Evolutionary conservation across 805 yeast genomes (phyloP), one percentile per base, ranked within the genome.

Genomic region (Yarrowia sp.): DNA sequence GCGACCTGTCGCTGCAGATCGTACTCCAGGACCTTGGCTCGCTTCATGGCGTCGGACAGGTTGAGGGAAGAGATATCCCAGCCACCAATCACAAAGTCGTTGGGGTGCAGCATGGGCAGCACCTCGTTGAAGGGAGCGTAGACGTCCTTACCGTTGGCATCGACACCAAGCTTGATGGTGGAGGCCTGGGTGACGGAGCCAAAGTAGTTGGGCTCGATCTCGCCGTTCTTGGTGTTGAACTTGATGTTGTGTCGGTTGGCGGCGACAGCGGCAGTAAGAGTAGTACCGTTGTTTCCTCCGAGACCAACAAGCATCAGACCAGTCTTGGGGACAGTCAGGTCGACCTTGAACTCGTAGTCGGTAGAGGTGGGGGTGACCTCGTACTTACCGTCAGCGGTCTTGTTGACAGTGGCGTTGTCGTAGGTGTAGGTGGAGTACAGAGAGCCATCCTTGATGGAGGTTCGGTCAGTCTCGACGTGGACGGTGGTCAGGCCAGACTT

Each of bases 271-370:
- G 93, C 92, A 64, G 92, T 84, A 69, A 93, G 82, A 13, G 98
- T 92, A 66, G 97, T 83, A 77, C 98, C 98, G 74, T 92, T 92
- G 82, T 92, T 92, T 77, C 98, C 98, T 71, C 98, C 98, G 69
- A 92, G 82, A 71, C 98, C 98, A 39, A 92, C 98, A 68, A 93
- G 82, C 85, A 92, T 78, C 68, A 92, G 80, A 71, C 98, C 98
- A 57, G 91, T 83, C 77, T 88, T 91, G 71, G 97, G 96, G 48
- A 87, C 85, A 65, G 81, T 82, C 74, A 90, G 82, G 71, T 91
- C 96, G 61, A 90, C 87, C 77, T 90, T 90, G 82, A 92, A 93
- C 74, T 91, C 87, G 74, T 90, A 90, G 69, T 90, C 88, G 68
- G 82, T 83, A 65, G 82, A 74, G 64, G 87, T 83, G 22, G 96